Evolutionary conservation across 2,329 filamentous ascomycete species (phyloP), one percentile per base, ranked within the genome.

Genomic region (Dothideomycetes sp.): DNA sequence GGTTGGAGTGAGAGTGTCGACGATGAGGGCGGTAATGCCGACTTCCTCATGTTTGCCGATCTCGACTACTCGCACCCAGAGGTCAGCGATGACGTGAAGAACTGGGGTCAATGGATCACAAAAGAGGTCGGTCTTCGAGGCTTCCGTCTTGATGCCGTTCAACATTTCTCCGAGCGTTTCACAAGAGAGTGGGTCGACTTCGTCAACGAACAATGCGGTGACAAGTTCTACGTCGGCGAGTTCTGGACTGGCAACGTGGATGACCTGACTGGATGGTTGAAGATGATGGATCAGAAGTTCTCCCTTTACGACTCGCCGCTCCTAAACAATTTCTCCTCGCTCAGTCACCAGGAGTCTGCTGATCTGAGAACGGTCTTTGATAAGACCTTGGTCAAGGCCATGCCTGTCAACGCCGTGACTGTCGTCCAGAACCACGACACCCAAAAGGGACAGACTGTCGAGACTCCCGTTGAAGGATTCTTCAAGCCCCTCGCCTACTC

Each of bases 351-450:
- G 10, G 45, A 47, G 24, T 36, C 37, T 5, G 43, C 38, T 7
- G 79, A 84, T 53, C 56, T 84, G 38, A 63, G 76, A 15, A 63
- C 64, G 35, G 66, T 84, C 2, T 80, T 83, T 49, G 70, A 79
- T 34, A 61, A 65, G 24, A 75, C 77, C 0, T 58, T 84, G 40
- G 76, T 80, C 0, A 51, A 72, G 22, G 56, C 55, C 12, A 61
- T 64, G 38, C 76, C 76, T 0, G 56, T 68, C 2, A 70, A 73
- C 50, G 71, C 77, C 7, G 73, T 81, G 29, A 81, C 77, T 0
- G 68, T 82, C 5, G 79, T 84, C 1, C 76, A 75, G 57, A 84
- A 83, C 57, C 81, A 84, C 60, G 80, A 85, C 54, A 84, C 80
- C 0, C 62, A 77, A 57, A 64, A 71, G 17, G 75, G 76, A 22